phyloP scores from a whole-genome alignment of 179 eudicot species.

The Silene vulgaris region DNA sequence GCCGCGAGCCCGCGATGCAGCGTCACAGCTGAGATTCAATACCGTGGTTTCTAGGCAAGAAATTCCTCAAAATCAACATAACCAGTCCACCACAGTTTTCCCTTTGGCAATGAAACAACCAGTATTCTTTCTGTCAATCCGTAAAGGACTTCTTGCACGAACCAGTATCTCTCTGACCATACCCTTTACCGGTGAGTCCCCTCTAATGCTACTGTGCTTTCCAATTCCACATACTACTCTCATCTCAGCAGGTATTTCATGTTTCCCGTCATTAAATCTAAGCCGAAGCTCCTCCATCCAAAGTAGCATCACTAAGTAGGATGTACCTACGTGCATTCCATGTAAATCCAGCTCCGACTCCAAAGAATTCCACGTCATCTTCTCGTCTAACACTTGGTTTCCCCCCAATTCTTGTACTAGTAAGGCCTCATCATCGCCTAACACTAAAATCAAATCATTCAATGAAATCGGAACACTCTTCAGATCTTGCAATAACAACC shows the following conservation, averaged over 20 bases:
- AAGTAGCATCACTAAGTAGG: slow-evolving; percentile 59
- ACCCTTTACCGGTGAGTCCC: slow-evolving; percentile 57
- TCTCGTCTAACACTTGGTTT: slow-evolving; percentile 38
- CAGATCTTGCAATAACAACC: slow-evolving; percentile 38
- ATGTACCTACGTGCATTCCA: slow-evolving; percentile 62
- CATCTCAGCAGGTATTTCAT: slow-evolving; percentile 44
- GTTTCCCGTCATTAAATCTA: slow-evolving; percentile 35
- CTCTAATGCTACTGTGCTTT: slow-evolving; percentile 57
- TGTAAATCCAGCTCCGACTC: slow-evolving; percentile 76
- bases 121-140: slow-evolving; percentile 60
- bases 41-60: not conserved
- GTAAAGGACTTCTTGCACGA: slow-evolving; percentile 54
- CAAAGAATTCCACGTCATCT: slow-evolving; percentile 43
- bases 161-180: slow-evolving; percentile 53
- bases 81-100: slow-evolving; percentile 52
- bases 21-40: not conserved
- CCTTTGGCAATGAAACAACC: slow-evolving; percentile 86
- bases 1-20: not conserved
- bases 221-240: slow-evolving; percentile 68
- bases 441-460: slow-evolving; percentile 31
- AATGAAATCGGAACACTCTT: slow-evolving; percentile 50
- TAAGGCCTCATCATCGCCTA: slow-evolving; percentile 38
- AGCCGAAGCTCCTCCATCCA: slow-evolving; percentile 54
- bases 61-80: slow-evolving; percentile 22
- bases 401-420: slow-evolving; percentile 44